Base-by-base conservation (phyloP, 805 yeast genomes). In the Myxozyma vanderwaltii region DNA sequence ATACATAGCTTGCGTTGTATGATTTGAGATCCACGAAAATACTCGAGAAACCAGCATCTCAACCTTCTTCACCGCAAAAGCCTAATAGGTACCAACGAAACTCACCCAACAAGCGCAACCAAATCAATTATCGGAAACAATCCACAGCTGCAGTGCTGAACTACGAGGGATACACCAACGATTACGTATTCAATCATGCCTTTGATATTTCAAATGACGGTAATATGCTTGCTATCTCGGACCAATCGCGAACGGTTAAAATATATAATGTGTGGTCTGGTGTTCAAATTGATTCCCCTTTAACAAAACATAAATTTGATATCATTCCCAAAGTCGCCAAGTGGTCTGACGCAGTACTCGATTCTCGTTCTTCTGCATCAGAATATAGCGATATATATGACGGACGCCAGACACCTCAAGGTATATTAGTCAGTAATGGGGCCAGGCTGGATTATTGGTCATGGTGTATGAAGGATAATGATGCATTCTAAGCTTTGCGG, bases 401-500 rank as follows among this genome's bases (percentile, higher is more conserved):
- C 17, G 19, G 43, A 4, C 24, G 21, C 8, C 26, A 51, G 27
- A 13, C 46, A 26, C 47, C 56, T 23, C 58, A 60, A 31, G 64
- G 64, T 13, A 29, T 60, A 27, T 43, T 60, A 27, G 56, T 60
- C 12, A 41, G 61, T 13, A 60, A 60, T 31, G 64, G 64, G 15
- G 51, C 55, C 3, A 52, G 64, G 36, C 26, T 60, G 13, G 64
- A 60, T 33, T 60, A 60, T 24, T 60, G 64, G 64, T 52, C 61
- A n/a, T 53, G 54, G 54, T 12, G 23, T 38, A 40, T 36, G 38
- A 21, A 26, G 3, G 54, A 50, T 24, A 13, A 21, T 24, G 43
- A 38, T 0, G 24, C 12, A 31, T 13, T 21, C 13, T 46, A 8
- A 8, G 21, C n/a, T 45, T 5, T 36, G 49, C 35, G 38, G 21